Base-by-base conservation (phyloP, 345 rosid genomes). In the Melaleuca alternifolia region DNA sequence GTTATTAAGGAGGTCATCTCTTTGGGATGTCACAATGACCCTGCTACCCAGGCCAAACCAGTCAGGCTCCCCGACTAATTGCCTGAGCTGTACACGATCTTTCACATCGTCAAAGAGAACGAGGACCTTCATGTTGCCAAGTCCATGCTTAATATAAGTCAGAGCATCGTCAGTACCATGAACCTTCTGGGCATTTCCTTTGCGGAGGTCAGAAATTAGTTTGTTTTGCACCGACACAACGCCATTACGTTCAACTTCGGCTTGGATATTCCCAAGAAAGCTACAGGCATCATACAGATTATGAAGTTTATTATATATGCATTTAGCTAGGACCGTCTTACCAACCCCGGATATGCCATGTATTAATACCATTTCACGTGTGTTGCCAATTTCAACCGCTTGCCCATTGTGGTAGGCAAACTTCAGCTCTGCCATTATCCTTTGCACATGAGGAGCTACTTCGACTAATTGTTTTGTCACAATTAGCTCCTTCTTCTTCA, bases 71-170 rank as follows among this genome's bases (percentile, higher is more conserved):
- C 82, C 84, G 8, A 84, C 86, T 14, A 88, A 30, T 48, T 7
- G 12, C 28, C 28, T 41, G 9, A 88, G 85, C 54, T 86, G 84
- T 4, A 33, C 44, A 15, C 1, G 1, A 12, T 86, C 57, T 75
- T 89, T 86, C 5, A 89, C 89, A 41, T 89, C 86, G 57, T 89
- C 91, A 50, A 89, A 83, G 21, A 90, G 54, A 51, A 90, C 4
- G 5, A 90, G 83, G 81, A 88, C 85, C 48, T 85, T 85, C 56
- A 6, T 33, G 15, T 0, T 1, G 5, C 52, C 21, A 37, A 85
- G 62, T 10, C 65, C 65, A 1, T 15, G 7, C 71, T 11, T 24
- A 3, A 85, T 75, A 48, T 23, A 11, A 2, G 2, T 1, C 14
- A 10, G 33, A 50, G 53, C 86, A 1, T 3, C 16, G 37, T 71